Base-by-base conservation (phyloP, 805 yeast species). In the Ogataea kodamae region DNA sequence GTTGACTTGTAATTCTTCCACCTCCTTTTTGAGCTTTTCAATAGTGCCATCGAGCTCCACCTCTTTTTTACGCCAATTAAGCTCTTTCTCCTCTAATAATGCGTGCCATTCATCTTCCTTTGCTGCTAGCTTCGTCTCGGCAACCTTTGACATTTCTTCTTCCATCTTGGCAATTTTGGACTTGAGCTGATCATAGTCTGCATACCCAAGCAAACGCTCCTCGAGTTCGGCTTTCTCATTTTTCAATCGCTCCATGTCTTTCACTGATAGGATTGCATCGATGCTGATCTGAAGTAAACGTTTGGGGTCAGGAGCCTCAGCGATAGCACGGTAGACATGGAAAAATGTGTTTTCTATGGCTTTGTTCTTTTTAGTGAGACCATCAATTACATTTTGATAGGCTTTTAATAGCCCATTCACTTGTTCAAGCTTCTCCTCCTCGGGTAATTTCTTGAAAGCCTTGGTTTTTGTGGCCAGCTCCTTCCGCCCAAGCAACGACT, bases 241-340 rank as follows among this genome's bases (percentile, higher is more conserved):
- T 38, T 69, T 68, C 30, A 83, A 58, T 7, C 59, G 58, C 3
- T 68, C 70, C 5, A 71, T 61, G 33, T 83, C 86, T 13, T 70
- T 64, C 18, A 43, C 21, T 3, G 54, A 42, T 3, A 70, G 57
- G 6, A 81, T 74, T 5, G 85, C 73, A 30, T 79, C 85, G 17
- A 83, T 54, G 1, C 89, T 75, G 22, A 77, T 70, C 47, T 82
- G 83, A 38, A 90, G 62, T 25, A 89, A 58, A 4, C 95, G 94
- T 42, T 72, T 75, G 1, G 97, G 97, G 61, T 90, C 97, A 0
- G 97, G 97, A 0, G 94, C 89, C 55, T 89, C 96, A 5, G 88
- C 85, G 5, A 90, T 62, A 10, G 76, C 67, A 36, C 85, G 67
- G 62, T 90, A 90, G 14, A 85, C 67, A 12, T 78, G 76, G 54